Evolutionary conservation across 768 basidiomycete species (phyloP).

Genomic region (Suillus brevipes): DNA sequence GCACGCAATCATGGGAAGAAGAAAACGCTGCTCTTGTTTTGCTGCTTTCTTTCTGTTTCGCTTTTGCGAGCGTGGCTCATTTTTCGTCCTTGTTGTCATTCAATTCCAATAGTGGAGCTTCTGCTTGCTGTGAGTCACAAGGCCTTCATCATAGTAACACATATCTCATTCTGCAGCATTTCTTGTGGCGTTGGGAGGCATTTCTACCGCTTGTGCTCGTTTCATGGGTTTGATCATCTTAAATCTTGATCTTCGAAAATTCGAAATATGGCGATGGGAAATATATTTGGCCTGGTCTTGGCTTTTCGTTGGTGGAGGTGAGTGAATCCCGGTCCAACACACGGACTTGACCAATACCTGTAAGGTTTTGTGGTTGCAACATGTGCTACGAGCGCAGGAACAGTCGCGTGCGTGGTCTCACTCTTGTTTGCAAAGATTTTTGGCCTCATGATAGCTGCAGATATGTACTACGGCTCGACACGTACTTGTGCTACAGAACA

Average conservation of each 20-base stretch:
- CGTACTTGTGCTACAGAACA: conserved; percentile 33
- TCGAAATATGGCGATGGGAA: conserved; percentile 34
- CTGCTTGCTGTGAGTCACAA: conserved; percentile 28
- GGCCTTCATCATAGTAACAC: not conserved
- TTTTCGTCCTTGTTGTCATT: conserved; percentile 35
- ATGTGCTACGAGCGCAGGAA: conserved; percentile 40
- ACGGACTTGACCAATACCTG: not conserved
- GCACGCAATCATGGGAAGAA: not conserved
- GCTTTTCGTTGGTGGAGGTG: conserved; percentile 38
- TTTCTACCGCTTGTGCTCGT: conserved; percentile 38
- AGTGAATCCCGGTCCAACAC: conserved; percentile 9
- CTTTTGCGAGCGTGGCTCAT: conserved; percentile 31
- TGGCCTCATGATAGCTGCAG: conserved; percentile 14
- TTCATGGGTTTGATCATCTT: conserved; percentile 42
- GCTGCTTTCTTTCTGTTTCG: conserved; percentile 31
- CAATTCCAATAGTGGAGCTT: conserved; percentile 11
- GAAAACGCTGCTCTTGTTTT: conserved; percentile 18
- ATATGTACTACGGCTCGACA: conserved; percentile 19
- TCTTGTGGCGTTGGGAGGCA: conserved; percentile 45
- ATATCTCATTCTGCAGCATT: conserved; percentile 34
- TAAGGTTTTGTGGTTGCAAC: conserved; percentile 42
- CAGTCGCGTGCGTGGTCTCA: conserved; percentile 29
- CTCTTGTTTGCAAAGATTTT: not conserved
- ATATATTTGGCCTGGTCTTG: conserved; percentile 31
- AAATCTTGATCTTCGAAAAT: conserved; percentile 33